These are phyloP conservation scores for Graphilbum fragrans DNA, from an alignment of 2,329 filamentous ascomycete species.

Conservation along the genomic window DNA sequence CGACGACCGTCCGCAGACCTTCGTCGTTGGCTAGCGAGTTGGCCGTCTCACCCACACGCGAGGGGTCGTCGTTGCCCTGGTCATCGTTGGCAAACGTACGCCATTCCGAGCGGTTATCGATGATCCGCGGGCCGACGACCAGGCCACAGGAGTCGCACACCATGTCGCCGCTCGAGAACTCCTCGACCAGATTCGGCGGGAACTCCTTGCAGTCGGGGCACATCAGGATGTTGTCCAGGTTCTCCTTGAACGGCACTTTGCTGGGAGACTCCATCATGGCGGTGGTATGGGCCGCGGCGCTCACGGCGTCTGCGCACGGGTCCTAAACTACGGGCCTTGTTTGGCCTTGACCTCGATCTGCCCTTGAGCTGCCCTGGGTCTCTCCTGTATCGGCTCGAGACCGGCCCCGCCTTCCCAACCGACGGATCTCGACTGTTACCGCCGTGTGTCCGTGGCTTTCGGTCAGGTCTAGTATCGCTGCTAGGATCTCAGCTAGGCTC, in stretches of 20 bases:
- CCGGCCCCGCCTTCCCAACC: no score
- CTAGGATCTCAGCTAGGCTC: no score
- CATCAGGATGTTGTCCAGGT: constrained; percentile 73
- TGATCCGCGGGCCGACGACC: constrained; percentile 79
- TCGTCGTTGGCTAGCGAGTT: constrained; percentile 52
- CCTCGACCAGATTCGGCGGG: constrained; percentile 87
- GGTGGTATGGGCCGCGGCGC: no score
- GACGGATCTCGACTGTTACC: no score
- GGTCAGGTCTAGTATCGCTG: no score
- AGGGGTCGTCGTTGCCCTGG: constrained; percentile 90
- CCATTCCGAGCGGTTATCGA: constrained; percentile 96
- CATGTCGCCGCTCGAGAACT: constrained; percentile 84
- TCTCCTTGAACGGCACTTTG: constrained; percentile 50
- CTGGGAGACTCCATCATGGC: constrained; percentile 10
- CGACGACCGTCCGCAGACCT: constrained; percentile 13
- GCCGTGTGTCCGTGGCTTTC: no score
- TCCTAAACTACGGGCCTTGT: no score
- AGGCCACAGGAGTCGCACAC: constrained; percentile 87
- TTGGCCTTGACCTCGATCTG: no score
- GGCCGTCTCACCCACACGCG: constrained; percentile 88
- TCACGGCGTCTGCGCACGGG: no score
- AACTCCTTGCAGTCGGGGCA: constrained; percentile 86
- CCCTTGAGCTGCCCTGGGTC: no score
- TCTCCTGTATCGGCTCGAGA: no score
- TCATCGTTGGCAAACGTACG: constrained; percentile 98